phyloP scores from a whole-genome alignment of 176 grass and related monocot species.

The Musa itinerans region DNA sequence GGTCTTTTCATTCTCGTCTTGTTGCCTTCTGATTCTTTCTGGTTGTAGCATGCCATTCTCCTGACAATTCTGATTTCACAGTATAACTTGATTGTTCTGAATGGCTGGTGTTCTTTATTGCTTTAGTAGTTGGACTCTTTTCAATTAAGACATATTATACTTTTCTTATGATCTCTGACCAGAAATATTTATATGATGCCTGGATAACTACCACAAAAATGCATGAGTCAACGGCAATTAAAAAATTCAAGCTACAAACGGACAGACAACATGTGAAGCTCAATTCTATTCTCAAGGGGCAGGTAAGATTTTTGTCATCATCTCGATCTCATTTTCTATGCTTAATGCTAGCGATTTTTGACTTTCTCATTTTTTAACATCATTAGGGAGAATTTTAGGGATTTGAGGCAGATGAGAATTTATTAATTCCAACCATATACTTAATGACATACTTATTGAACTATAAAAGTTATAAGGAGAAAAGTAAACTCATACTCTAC shows the following conservation, averaged over 20 bases:
- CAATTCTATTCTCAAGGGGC: conserved; percentile 64
- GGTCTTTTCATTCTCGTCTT: not conserved
- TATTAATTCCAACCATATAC: not conserved
- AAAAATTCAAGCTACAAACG: conserved; percentile 66
- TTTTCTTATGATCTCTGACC: conserved; percentile 15
- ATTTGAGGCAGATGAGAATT: not conserved
- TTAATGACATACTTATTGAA: not conserved
- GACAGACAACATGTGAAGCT: conserved; percentile 63
- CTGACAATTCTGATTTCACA: not conserved
- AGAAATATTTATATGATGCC: conserved; percentile 84
- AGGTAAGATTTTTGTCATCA: conserved; percentile 43
- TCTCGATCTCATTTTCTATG: not conserved
- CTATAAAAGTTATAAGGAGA: not conserved
- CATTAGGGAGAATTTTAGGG: not conserved
- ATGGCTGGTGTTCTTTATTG: conserved; percentile 2
- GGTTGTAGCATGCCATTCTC: not conserved
- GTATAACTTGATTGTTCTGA: not conserved
- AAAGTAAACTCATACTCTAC: not conserved
- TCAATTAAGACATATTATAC: not conserved
- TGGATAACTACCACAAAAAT: conserved; percentile 74
- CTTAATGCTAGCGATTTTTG: not conserved
- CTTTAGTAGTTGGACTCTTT: not conserved
- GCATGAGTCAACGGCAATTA: conserved; percentile 66
- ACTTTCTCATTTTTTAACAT: not conserved
- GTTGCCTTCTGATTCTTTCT: not conserved